Evolutionary conservation across 31 red algal species (phyloP), one percentile per base, ranked within the genome.

Genomic region (Porphyra umbilicalis): DNA sequence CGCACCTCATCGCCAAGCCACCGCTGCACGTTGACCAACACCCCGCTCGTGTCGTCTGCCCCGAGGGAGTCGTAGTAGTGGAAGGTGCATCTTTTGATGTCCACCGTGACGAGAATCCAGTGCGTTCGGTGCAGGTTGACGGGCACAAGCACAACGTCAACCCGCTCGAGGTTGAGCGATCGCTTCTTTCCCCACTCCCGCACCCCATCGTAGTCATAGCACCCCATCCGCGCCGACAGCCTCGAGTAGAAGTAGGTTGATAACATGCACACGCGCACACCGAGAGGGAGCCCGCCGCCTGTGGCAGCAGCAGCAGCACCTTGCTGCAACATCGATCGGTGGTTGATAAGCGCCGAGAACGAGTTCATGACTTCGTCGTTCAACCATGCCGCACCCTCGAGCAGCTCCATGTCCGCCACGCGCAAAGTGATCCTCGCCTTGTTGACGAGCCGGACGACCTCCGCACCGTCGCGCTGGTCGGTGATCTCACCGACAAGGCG

Each of bases 341-440:
- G 36, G 77, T 94, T 94, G 57, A 94, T 76, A 13, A 90, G 68
- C 10, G 85, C 88, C 25, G 57, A 35, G 82, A 83, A 95, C 39
- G 93, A 81, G 75, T 91, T 90, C 38, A 95, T 57, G 38, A 95
- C 38, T 74, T 95, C 92, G 74, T 90, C 88, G 79, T 86, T 94
- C 5, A 94, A 78, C 91, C 91, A 94, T 0, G 81, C 36, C 9
- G 80, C 33, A 14, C 81, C 81, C 35, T 83, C 79, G 10, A 90
- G 82, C 76, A 88, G 39, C 6, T 14, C 71, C 30, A 95, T 81
- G 82, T 95, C 86, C 14, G 44, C 40, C 32, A 79, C 88, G 15
- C 84, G 76, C 34, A 94, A 35, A 37, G 9, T 20, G 39, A 94
- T 90, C n/a, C n/a, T n/a, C n/a, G n/a, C n/a, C n/a, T n/a, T n/a